A percentile compares a stretch with the other conserved stretches of the same genome.
Evolutionary conservation across 257 asterid genomes (phyloP).

Genomic region (Catharanthus roseus): DNA sequence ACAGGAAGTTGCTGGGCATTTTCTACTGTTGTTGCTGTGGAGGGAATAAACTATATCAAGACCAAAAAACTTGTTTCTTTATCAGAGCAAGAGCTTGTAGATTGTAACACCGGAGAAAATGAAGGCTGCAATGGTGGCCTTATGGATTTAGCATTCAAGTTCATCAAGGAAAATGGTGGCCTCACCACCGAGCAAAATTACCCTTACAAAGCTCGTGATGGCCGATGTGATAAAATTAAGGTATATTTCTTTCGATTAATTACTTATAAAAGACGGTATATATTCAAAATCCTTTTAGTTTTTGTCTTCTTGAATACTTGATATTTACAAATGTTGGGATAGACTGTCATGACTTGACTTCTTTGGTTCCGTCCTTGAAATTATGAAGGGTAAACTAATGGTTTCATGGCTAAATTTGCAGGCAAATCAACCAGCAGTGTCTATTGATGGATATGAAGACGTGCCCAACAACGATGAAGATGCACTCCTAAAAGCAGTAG

Average conservation of each 20-base stretch:
- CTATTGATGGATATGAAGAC: conserved; percentile 67
- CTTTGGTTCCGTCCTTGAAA: too few relatives aligned
- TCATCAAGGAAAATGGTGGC: conserved; percentile 64
- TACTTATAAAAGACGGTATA: too few relatives aligned
- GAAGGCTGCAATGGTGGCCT: conserved; percentile 86
- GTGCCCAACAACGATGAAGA: conserved; percentile 62
- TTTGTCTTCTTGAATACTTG: too few relatives aligned
- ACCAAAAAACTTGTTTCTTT: conserved; percentile 57
- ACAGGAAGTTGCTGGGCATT: conserved; percentile 97
- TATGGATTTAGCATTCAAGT: conserved; percentile 77
- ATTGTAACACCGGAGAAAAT: conserved; percentile 61
- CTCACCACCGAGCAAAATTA: conserved; percentile 57
- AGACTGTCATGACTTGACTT: too few relatives aligned
- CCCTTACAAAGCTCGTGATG: conserved; percentile 67
- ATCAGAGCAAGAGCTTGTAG: conserved; percentile 88
- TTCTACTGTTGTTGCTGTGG: conserved; percentile 78
- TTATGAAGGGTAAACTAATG: neutral
- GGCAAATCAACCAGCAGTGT: conserved; percentile 42
- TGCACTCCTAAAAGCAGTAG: conserved; percentile 65
- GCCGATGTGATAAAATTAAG: conserved; percentile 50
- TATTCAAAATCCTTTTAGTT: too few relatives aligned
- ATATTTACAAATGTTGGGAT: too few relatives aligned
- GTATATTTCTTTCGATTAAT: too few relatives aligned
- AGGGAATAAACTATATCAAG: conserved; percentile 74
- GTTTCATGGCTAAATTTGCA: conserved; percentile 17